phyloP scores from a whole-genome alignment of 2,329 filamentous ascomycete genomes.

The Chaetoscypha palmicola region DNA sequence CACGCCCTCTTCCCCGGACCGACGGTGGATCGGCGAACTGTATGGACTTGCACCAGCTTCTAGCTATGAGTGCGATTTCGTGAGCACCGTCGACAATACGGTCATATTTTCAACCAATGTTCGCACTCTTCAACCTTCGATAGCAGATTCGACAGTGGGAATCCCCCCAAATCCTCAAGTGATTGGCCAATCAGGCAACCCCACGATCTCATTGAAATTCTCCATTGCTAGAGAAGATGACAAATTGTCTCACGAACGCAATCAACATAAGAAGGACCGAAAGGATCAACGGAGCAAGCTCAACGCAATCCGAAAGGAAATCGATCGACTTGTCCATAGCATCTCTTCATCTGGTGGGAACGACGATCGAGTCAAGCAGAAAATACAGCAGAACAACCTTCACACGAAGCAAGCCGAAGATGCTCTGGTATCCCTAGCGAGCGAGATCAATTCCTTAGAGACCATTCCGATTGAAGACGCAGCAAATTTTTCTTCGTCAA shows the following conservation, averaged over 20 bases:
- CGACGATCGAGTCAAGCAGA: constrained; percentile 70
- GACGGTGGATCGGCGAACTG: constrained; percentile 65
- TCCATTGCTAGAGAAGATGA: constrained; percentile 67
- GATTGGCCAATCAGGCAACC: constrained; percentile 65
- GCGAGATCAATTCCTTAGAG: constrained; percentile 58
- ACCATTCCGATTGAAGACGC: constrained; percentile 56
- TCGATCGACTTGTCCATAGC: constrained; percentile 59
- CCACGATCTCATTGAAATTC: constrained; percentile 67
- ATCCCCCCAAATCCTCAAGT: constrained; percentile 43
- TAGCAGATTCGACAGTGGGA: constrained; percentile 27
- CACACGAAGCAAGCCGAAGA: constrained; percentile 61
- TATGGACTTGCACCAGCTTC: constrained; percentile 62
- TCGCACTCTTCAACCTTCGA: constrained; percentile 30
- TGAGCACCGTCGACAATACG: constrained; percentile 57
- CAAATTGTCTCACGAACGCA: constrained; percentile 62
- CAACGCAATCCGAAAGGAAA: constrained; percentile 63
- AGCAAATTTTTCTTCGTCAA: constrained; percentile 44
- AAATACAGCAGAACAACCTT: constrained; percentile 67
- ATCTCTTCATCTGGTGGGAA: constrained; percentile 63
- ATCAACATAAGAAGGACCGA: constrained; percentile 60
- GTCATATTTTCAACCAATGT: constrained; percentile 67
- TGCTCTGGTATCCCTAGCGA: constrained; percentile 47
- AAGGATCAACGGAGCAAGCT: constrained; percentile 69
- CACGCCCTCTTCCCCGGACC: constrained; percentile 35
- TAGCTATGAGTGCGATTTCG: constrained; percentile 73